Base-by-base conservation (phyloP, 257 asterid genomes). In the Gardenia jasminoides region DNA sequence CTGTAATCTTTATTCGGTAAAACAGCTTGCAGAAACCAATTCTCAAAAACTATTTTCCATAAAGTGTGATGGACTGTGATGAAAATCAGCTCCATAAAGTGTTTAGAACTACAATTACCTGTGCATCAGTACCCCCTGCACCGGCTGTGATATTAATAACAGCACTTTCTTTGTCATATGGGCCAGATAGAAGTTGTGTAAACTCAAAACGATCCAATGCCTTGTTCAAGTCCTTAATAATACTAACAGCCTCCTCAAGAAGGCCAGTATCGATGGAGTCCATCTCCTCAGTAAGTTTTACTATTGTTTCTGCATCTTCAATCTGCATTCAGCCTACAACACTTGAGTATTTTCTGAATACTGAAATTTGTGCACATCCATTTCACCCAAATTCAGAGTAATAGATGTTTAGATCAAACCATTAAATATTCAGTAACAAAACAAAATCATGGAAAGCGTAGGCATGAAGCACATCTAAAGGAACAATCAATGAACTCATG, bases 81-180 rank as follows among this genome's bases (percentile, higher is more conserved):
- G n/a, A n/a, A 46, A 39, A 17, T 64, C 3, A 30, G 50, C n/a
- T 44, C 20, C 28, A 13, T 39, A 43, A 62, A 17, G 69, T 62
- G 31, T 33, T 54, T 50, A 70, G 74, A 82, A 59, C 36, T 20
- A 47, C 70, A 67, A 50, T 90, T 90, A 95, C 99, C 99, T 95
- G 99, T 61, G 99, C 99, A 82, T 96, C 99, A 78, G 99, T 96
- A 70, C 99, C 98, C 72, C 99, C 98, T 0, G 98, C 98, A 82
- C 99, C 99, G 79, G 98, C 98, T 64, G 97, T 82, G 72, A 96
- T 92, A 75, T 82, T 86, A 78, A 96, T 77, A 50, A 93, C 91
- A 65, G 97, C 98, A 39, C 97, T 94, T 90, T 95, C 99, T 86
- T 91, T 96, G 81, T 96, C 99, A 81, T 93, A 96, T 24, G 96